Base-by-base conservation (phyloP, 306 rosid genomes). In the Gleditsia sinensis region DNA sequence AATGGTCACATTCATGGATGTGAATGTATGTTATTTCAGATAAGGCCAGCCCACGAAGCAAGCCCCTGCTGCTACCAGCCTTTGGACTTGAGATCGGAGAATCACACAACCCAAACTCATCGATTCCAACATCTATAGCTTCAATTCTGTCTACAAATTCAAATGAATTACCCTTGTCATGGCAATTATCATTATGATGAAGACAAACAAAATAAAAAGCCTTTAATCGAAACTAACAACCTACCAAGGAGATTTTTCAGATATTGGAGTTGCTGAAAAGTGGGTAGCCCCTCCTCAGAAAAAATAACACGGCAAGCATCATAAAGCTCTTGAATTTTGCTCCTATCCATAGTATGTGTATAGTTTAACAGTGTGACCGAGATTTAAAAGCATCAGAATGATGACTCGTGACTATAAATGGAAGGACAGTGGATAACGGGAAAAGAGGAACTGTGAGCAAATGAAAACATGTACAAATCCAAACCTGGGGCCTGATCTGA, bases 11-110 rank as follows among this genome's bases (percentile, higher is more conserved):
- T 80, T 90, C 95, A 24, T 87, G 82, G 34, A 83, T 83, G 34
- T 90, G 92, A 73, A 90, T 76, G 77, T 90, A 90, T 37, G 95
- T 85, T 34, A 90, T 78, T 33, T 80, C 79, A 39, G 86, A 70
- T 62, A 87, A 75, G 67, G 72, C 61, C 65, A 46, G 83, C 6
- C 79, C 87, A 37, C 77, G 64, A 61, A 87, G 77, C 84, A 85
- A 63, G 28, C 84, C 83, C 65, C 34, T 57, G 21, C 72, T 81
- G 46, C 48, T 50, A 3, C 69, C 54, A 17, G 17, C 20, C 7
- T 3, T 55, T 46, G 84, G 51, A 61, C 84, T 76, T n/a, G 82
- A 57, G 9, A 39, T 17, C 6, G 81, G 77, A 67, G 83, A 81
- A 71, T 61, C 80, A 24, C 78, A 62, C 11, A 1, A 24, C 6